These are phyloP conservation scores for Arbutus unedo DNA, from an alignment of 148 eudicot genomes.

Conservation along the genomic window DNA sequence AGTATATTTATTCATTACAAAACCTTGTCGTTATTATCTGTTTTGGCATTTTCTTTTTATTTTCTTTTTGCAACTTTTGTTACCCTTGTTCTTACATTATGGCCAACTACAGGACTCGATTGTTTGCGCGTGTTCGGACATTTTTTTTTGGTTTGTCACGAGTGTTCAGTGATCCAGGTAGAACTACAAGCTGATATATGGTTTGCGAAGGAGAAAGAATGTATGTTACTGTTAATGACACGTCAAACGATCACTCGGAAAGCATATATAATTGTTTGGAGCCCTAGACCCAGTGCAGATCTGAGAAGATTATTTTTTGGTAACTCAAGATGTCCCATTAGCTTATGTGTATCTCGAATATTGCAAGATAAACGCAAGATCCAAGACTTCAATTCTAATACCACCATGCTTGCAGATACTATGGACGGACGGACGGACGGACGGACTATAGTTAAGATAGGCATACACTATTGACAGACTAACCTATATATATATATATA, in stretches of 20 bases:
- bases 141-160: neutral
- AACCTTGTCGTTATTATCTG: neutral
- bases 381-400: neutral
- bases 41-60: neutral
- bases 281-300: neutral
- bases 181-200: neutral
- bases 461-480: too few species aligned
- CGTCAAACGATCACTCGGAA: neutral
- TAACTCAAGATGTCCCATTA: too few species aligned
- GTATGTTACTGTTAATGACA: neutral
- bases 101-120: neutral
- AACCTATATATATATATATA: too few species aligned
- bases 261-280: neutral
- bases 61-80: neutral
- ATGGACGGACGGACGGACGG: too few species aligned
- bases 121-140: neutral
- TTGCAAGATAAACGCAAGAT: neutral
- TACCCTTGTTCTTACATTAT: neutral
- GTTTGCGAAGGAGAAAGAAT: neutral
- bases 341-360: neutral
- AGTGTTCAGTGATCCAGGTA: neutral
- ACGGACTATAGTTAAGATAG: too few species aligned
- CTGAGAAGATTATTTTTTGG: neutral
- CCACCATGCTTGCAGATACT: neutral
- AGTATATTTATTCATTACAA: constrained; percentile 5